A percentile compares a stretch with the other conserved stretches of the same genome.
These are phyloP conservation scores for Fusarium transvaalense DNA, from an alignment of 2,329 filamentous ascomycete species.

Conservation along the genomic window DNA sequence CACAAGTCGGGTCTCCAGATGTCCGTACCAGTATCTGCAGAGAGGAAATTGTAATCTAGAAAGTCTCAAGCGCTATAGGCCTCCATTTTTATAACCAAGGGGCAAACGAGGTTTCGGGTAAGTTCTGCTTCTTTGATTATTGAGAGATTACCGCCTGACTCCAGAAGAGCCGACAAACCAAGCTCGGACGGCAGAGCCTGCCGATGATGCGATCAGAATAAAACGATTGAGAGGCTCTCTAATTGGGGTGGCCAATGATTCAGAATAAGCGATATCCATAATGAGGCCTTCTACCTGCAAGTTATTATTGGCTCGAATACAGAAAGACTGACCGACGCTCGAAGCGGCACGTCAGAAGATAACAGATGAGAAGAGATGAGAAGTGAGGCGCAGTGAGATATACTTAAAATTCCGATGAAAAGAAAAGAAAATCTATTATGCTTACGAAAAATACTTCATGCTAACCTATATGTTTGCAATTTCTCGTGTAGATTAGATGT, in stretches of 20 bases:
- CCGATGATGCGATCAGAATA: background rate
- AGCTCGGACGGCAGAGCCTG: background rate
- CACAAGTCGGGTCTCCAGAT: background rate
- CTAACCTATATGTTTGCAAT: too few species aligned
- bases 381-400: background rate
- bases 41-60: background rate
- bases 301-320: background rate
- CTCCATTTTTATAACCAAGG: background rate
- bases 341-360: background rate
- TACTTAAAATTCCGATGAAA: background rate
- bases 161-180: background rate
- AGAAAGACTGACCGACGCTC: background rate
- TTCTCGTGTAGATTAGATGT: too few species aligned
- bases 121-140: background rate
- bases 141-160: background rate
- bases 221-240: background rate
- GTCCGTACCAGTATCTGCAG: background rate
- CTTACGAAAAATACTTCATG: too few species aligned
- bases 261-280: background rate
- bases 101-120: background rate
- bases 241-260: background rate
- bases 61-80: background rate
- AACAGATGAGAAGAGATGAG: background rate
- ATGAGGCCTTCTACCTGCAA: conserved; percentile 4
- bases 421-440: background rate